phyloP scores from a whole-genome alignment of 179 eudicot species.

The Beta lomatogona region DNA sequence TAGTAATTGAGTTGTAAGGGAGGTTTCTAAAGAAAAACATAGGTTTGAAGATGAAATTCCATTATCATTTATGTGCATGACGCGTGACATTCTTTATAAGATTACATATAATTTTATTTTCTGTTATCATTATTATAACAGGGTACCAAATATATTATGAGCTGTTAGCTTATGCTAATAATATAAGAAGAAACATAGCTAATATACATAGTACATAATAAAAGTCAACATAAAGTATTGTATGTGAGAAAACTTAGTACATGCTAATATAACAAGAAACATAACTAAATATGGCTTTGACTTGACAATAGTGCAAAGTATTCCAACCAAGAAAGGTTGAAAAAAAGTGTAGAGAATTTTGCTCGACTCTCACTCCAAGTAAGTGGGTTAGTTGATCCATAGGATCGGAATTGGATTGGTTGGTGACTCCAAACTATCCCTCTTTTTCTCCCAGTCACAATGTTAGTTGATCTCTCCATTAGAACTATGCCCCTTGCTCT shows the following conservation, averaged over 20 bases:
- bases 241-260: background rate
- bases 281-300: slow-evolving; percentile 10
- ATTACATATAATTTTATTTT: too few species aligned
- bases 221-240: too few species aligned
- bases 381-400: slow-evolving; percentile 23
- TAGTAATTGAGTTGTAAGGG: too few species aligned
- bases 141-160: too few species aligned
- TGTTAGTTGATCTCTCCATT: slow-evolving; percentile 12
- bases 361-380: slow-evolving; percentile 12
- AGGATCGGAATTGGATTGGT: background rate
- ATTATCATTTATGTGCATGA: too few species aligned
- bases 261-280: background rate
- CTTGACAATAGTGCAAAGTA: slow-evolving; percentile 19
- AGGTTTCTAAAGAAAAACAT: too few species aligned
- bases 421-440: slow-evolving; percentile 4
- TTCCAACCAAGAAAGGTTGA: slow-evolving; percentile 2
- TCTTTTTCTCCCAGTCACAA: slow-evolving; percentile 3
- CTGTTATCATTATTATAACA: too few species aligned
- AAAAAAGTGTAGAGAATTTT: background rate
- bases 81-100: too few species aligned
- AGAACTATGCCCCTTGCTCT: background rate
- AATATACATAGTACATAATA: too few species aligned
- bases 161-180: too few species aligned
- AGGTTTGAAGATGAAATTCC: too few species aligned
- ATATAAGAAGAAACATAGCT: too few species aligned